Conservation (phyloP, 306 rosid genomes). For the Acmispon strigosus region DNA sequence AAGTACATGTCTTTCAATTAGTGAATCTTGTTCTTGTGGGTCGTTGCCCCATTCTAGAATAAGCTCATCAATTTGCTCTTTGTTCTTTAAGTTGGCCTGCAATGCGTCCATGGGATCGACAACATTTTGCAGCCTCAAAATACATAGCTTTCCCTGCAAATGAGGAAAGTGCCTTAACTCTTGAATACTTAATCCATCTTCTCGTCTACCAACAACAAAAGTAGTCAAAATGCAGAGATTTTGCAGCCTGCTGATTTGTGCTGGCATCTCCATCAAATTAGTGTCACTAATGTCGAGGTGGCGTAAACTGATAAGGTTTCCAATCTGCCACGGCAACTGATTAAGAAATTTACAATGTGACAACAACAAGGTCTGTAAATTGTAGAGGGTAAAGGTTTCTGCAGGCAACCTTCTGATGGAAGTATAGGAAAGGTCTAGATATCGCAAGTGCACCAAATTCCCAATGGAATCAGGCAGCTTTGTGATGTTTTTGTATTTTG, state of each 20-base stretch:
- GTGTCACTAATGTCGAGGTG: neutral
- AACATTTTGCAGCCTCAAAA: neutral
- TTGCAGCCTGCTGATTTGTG: neutral
- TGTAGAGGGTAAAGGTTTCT: neutral
- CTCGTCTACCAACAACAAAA: neutral
- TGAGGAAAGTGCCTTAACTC: neutral
- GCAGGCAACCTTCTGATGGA: neutral
- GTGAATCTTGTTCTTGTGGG: neutral
- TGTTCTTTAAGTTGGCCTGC: neutral
- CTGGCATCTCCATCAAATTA: neutral
- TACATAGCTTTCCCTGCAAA: neutral
- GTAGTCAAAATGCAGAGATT: neutral
- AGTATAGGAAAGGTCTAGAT: neutral
- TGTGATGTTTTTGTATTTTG: neutral
- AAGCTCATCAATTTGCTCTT: neutral
- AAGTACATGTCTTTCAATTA: neutral
- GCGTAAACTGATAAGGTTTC: neutral
- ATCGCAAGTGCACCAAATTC: neutral
- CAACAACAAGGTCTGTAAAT: conserved; percentile 4
- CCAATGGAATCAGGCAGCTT: neutral
- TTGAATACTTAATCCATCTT: neutral
- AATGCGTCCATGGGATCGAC: neutral
- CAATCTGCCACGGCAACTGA: neutral
- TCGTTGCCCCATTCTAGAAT: neutral
- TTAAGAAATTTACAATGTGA: neutral